phyloP scores from a whole-genome alignment of 306 rosid genomes.

The Fagus crenata region DNA sequence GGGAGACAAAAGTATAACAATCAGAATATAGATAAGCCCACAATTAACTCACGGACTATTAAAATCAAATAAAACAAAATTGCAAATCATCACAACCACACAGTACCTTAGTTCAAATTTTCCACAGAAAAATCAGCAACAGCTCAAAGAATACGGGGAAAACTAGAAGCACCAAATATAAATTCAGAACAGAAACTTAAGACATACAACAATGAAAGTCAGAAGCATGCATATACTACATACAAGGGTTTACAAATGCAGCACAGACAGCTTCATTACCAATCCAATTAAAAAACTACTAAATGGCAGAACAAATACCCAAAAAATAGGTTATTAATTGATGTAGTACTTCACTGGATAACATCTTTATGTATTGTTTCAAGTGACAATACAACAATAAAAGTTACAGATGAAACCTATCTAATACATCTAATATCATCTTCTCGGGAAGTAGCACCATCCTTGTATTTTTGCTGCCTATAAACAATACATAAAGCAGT shows the following conservation, averaged over 20 bases:
- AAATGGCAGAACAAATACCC: not conserved
- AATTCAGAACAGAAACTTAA: not conserved
- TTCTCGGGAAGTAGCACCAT: too few species aligned
- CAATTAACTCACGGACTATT: not conserved
- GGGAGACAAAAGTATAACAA: slow-evolving; percentile 6
- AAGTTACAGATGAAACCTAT: too few species aligned
- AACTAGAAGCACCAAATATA: not conserved
- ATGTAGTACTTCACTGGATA: not conserved
- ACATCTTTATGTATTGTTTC: not conserved
- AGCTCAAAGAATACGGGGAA: not conserved
- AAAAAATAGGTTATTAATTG: not conserved
- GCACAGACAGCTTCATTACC: not conserved
- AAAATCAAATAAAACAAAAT: not conserved
- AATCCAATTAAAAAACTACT: slow-evolving; percentile 4
- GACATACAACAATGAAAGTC: not conserved
- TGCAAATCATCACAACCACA: slow-evolving; percentile 3
- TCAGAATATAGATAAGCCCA: slow-evolving; percentile 7
- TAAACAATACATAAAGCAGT: too few species aligned
- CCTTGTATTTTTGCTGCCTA: too few species aligned
- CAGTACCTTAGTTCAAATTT: slow-evolving; percentile 8
- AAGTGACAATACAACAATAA: too few species aligned
- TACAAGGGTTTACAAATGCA: not conserved
- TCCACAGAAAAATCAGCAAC: not conserved
- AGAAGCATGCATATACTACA: not conserved
- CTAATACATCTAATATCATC: too few species aligned